phyloP scores from a whole-genome alignment of 164 flowering plant species.

The Hamamelis virginiana region DNA sequence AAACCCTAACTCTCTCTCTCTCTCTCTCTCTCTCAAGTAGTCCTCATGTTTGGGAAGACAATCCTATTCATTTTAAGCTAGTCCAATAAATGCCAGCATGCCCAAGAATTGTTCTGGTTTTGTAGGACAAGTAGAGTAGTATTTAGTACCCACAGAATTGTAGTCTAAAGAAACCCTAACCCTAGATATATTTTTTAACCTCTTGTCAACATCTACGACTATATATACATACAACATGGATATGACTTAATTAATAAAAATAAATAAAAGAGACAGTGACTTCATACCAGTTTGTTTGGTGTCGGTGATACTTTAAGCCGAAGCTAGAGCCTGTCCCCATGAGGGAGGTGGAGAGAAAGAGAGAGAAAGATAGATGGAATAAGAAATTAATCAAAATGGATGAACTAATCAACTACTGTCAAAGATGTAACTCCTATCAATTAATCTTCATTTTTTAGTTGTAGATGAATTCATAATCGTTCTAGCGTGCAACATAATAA shows the following conservation, averaged over 20 bases:
- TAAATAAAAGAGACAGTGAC: not conserved
- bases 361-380: not conserved
- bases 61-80: too few relatives aligned
- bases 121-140: not conserved
- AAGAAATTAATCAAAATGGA: not conserved
- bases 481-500: too few relatives aligned
- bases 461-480: too few relatives aligned
- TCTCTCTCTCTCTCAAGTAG: not conserved
- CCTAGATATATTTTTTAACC: too few relatives aligned
- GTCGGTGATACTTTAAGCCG: not conserved
- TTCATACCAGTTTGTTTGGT: not conserved
- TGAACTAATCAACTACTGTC: not conserved
- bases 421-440: not conserved
- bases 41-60: too few relatives aligned
- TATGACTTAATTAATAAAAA: not conserved
- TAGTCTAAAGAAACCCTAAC: slow-evolving; percentile 4
- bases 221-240: not conserved
- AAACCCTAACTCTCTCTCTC: not conserved
- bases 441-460: not conserved
- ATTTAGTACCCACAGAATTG: not conserved
- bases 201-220: too few relatives aligned
- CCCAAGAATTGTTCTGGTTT: not conserved
- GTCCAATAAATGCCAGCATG: too few relatives aligned
- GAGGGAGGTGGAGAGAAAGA: not conserved
- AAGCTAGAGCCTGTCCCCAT: not conserved